Percentiles rank a stretch among this genome's conserved stretches.
Conservation (phyloP, 1,284 basidiomycete species). For the Fistulinella staudtii region DNA sequence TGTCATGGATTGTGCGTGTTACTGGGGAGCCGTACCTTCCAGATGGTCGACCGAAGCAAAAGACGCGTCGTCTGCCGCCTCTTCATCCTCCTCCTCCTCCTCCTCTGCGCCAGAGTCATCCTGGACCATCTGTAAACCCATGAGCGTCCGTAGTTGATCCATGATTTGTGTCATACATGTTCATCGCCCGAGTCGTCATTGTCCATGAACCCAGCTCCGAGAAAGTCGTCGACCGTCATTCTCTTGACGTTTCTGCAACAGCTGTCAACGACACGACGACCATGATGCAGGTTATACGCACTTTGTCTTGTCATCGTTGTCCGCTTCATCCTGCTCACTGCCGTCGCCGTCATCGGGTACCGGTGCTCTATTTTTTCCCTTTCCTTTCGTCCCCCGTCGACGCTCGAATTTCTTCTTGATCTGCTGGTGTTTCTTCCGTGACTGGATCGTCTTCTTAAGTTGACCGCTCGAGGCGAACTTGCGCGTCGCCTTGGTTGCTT, state of each 20-base stretch:
- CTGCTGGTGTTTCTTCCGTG: constrained; percentile 74
- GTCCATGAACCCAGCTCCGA: constrained; percentile 74
- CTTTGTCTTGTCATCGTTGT: constrained; percentile 34
- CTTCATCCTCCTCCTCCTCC: constrained; percentile 45
- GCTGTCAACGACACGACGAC: constrained; percentile 6
- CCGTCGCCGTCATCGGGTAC: constrained; percentile 33
- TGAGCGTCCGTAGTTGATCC: constrained; percentile 3
- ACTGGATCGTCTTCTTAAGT: constrained; percentile 80
- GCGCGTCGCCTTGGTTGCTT: constrained; percentile 60
- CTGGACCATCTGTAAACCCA: constrained; percentile 35
- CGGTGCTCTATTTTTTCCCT: constrained; percentile 20
- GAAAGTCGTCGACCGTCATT: constrained; percentile 79
- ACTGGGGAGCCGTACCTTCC: constrained; percentile 47
- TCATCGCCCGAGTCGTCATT: constrained; percentile 46
- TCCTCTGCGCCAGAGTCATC: constrained; percentile 43
- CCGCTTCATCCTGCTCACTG: constrained; percentile 36
- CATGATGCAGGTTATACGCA: constrained; percentile 8
- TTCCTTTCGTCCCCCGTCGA: constrained; percentile 47
- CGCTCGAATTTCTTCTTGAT: constrained; percentile 67
- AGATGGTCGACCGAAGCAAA: constrained; percentile 76
- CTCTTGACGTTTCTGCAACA: constrained; percentile 44
- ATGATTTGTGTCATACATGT: constrained; percentile 16
- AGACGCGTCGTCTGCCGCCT: constrained; percentile 60
- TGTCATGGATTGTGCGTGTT: neutral
- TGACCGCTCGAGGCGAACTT: constrained; percentile 87